Conservation (phyloP, 371 early-diverging fungal genomes). For the Mucor sp. region DNA sequence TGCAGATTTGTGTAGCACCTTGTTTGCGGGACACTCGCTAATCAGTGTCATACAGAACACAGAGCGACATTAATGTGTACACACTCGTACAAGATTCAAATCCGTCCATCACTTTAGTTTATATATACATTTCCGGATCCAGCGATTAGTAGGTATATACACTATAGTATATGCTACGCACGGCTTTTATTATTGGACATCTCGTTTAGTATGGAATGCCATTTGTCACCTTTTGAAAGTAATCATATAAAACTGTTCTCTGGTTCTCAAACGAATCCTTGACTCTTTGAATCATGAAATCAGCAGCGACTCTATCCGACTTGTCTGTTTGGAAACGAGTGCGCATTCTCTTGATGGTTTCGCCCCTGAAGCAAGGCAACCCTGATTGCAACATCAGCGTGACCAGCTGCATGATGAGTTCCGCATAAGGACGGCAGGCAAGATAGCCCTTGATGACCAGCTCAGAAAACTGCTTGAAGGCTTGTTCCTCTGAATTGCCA, state of each 20-base stretch:
- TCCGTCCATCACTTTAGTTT: background rate
- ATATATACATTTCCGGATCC: background rate
- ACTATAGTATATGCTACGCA: no score
- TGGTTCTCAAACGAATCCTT: conserved; percentile 90
- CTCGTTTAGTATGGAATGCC: conserved; percentile 54
- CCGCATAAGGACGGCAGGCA: conserved; percentile 90
- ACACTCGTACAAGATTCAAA: background rate
- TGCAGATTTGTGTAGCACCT: background rate
- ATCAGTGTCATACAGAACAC: background rate
- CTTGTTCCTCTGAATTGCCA: conserved; percentile 79
- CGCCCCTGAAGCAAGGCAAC: conserved; percentile 97
- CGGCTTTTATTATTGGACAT: no score
- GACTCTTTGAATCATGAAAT: conserved; percentile 92
- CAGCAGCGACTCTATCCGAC: conserved; percentile 90
- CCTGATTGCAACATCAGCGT: conserved; percentile 95
- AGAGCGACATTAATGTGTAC: background rate
- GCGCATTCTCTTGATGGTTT: conserved; percentile 86
- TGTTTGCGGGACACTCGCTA: background rate
- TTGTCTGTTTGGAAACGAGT: conserved; percentile 92
- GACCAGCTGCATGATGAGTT: conserved; percentile 91
- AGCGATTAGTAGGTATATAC: no score
- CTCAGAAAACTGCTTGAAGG: conserved; percentile 88
- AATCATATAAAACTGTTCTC: conserved; percentile 83
- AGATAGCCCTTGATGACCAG: conserved; percentile 91
- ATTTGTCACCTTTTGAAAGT: conserved; percentile 90